Evolutionary conservation across 148 eudicot genomes (phyloP).

Genomic region (Limonium bicolor): DNA sequence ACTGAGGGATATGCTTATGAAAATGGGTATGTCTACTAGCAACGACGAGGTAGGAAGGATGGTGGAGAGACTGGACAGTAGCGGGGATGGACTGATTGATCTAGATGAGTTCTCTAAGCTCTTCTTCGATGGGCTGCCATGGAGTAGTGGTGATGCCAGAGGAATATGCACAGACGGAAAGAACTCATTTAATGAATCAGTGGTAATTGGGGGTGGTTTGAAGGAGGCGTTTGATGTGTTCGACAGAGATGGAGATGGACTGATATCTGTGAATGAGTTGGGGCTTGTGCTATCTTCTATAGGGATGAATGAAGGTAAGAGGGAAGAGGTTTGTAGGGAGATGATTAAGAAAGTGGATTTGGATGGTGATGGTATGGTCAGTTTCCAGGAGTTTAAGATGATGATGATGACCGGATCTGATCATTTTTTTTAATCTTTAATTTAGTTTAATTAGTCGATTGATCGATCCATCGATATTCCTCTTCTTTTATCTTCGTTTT

Average conservation of each 20-base stretch:
- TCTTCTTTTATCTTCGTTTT: no score
- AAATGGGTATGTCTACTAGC: conserved; percentile 28
- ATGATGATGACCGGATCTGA: conserved; percentile 68
- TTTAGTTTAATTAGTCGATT: no score
- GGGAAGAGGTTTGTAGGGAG: conserved; percentile 34
- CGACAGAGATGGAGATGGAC: conserved; percentile 55
- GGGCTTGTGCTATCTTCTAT: conserved; percentile 37
- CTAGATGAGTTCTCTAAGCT: conserved; percentile 47
- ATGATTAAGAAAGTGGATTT: conserved; percentile 61
- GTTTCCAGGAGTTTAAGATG: conserved; percentile 55
- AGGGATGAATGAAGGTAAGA: conserved; percentile 42
- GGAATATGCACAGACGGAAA: not conserved
- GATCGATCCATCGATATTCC: no score
- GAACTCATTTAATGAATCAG: conserved; percentile 10
- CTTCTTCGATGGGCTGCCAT: not conserved
- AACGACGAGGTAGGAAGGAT: conserved; percentile 34
- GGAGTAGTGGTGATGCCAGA: not conserved
- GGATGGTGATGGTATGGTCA: conserved; percentile 83
- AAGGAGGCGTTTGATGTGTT: conserved; percentile 59
- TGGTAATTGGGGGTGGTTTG: no score
- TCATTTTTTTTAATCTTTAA: no score
- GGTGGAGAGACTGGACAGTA: conserved; percentile 42
- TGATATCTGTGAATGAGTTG: conserved; percentile 43
- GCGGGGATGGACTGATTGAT: conserved; percentile 61
- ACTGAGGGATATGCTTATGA: conserved; percentile 40